Percentiles rank a stretch among this genome's conserved stretches.
These are phyloP conservation scores for Aegilops umbellulata DNA, from an alignment of 176 grass and related monocot genomes.

Conservation along the genomic window DNA sequence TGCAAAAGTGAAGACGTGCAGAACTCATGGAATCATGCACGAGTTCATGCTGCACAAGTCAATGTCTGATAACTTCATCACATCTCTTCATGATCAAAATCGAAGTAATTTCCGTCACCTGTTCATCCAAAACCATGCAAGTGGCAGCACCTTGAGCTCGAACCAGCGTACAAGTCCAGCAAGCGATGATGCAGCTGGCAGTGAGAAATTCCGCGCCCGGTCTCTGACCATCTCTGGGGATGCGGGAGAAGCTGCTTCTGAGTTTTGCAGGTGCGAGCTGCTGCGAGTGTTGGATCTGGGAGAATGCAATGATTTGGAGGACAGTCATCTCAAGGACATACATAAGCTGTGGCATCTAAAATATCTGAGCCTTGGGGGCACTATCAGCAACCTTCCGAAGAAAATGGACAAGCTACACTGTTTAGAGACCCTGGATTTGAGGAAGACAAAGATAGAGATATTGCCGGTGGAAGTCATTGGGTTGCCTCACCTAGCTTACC, in stretches of 20 bases:
- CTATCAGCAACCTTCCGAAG: constrained; percentile 8
- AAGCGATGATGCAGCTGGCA: not conserved
- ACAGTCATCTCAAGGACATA: constrained; percentile 8
- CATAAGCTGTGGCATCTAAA: constrained; percentile 6
- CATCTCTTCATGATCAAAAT: not conserved
- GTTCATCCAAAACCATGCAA: not conserved
- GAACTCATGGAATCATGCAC: constrained; percentile 17
- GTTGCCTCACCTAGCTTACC: constrained; percentile 1
- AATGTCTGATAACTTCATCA: constrained; percentile 12
- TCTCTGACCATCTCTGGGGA: constrained; percentile 7
- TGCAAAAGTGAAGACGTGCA: not conserved
- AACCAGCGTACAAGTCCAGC: not conserved
- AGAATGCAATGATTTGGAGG: constrained; percentile 10
- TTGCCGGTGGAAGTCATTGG: not conserved
- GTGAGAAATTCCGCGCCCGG: not conserved
- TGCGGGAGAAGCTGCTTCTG: not conserved
- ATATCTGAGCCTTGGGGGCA: not conserved
- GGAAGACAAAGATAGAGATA: not conserved
- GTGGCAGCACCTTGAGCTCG: not conserved
- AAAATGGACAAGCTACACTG: constrained; percentile 8
- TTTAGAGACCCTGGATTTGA: constrained; percentile 9
- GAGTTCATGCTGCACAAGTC: constrained; percentile 29
- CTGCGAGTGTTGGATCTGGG: constrained; percentile 18
- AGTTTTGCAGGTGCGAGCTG: constrained; percentile 1
- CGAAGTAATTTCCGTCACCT: constrained; percentile 1